Conservation (phyloP, 441 rosid genomes). For the Eutrema salsugineum region DNA sequence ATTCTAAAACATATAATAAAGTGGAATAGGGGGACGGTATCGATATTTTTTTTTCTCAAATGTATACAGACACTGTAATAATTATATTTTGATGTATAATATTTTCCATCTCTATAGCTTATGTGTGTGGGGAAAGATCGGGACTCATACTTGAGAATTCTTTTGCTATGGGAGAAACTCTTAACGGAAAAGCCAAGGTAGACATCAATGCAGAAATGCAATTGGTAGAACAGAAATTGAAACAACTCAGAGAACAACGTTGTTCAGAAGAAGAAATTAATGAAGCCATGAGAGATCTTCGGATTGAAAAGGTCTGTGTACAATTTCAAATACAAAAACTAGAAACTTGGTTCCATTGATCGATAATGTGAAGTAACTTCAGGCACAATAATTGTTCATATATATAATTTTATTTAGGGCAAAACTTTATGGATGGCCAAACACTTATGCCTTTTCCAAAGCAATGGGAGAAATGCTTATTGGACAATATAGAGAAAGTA, state of each 20-base stretch:
- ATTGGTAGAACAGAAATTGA: constrained; percentile 39
- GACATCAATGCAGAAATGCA: constrained; percentile 51
- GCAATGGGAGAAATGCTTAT: constrained; percentile 53
- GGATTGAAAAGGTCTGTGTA: constrained; percentile 8
- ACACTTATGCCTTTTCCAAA: constrained; percentile 54
- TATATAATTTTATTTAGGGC: constrained; percentile 38
- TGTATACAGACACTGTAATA: no score
- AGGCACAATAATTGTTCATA: background rate
- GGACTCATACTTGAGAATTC: constrained; percentile 54
- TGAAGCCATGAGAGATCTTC: constrained; percentile 11
- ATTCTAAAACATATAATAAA: no score
- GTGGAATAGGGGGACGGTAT: no score
- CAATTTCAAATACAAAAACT: background rate
- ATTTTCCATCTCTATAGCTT: no score
- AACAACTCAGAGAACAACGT: constrained; percentile 43
- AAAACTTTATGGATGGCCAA: constrained; percentile 51
- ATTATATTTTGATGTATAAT: no score
- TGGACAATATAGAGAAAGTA: constrained; percentile 26
- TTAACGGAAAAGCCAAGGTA: constrained; percentile 48
- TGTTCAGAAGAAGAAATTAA: constrained; percentile 30
- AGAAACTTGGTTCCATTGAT: background rate
- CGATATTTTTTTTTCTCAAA: no score
- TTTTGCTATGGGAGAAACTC: constrained; percentile 48
- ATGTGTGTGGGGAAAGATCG: constrained; percentile 63
- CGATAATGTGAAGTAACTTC: background rate